Base-by-base conservation (phyloP, 2,329 filamentous ascomycete genomes). In the Claviceps sorghi region DNA sequence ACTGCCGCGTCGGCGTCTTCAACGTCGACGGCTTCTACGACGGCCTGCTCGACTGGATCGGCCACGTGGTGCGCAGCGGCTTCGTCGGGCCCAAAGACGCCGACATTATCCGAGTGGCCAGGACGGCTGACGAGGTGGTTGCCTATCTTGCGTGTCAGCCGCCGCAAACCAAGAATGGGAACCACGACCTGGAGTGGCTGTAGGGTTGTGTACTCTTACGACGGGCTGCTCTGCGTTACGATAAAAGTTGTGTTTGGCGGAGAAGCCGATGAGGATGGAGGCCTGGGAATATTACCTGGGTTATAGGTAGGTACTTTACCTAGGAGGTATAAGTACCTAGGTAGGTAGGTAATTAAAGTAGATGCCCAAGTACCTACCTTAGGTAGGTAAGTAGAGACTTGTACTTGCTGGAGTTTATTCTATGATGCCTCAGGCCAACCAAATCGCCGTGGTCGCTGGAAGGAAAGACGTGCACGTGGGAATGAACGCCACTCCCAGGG, bases 1-100 rank as follows among this genome's bases (percentile, higher is more conserved):
- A 75, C 58, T 73, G 77, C 48, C 86, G 84, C 1, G 81, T 96
- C 38, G 81, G 90, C 48, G 72, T 95, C 46, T 79, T 86, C 57
- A 97, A 96, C 66, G 77, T 95, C 21, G 82, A 89, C 52, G 88
- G 88, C 0, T 96, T 94, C 68, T 97, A 89, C 78, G 84, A 93
- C 66, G 88, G 88, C 0, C 70, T 97, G 55, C 68, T 95, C 54
- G 68, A 76, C 45, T 95, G 89, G 90, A 81, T 95, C 55, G 74
- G 76, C 61, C 84, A 79, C 56, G 82, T 85, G 10, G 84, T 90
- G 3, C 70, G 76, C 48, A 77, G 83, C 54, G 86, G 86, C 0
- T 96, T 95, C 62, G 81, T 97, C 45, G 76, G 34, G 0, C 9
- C 4, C 1, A 29, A 30, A 9, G 15, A 51, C 22, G 50, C 42